Conservation (phyloP, 192 early-diverging fungal species). For the Coemansia sp. region DNA sequence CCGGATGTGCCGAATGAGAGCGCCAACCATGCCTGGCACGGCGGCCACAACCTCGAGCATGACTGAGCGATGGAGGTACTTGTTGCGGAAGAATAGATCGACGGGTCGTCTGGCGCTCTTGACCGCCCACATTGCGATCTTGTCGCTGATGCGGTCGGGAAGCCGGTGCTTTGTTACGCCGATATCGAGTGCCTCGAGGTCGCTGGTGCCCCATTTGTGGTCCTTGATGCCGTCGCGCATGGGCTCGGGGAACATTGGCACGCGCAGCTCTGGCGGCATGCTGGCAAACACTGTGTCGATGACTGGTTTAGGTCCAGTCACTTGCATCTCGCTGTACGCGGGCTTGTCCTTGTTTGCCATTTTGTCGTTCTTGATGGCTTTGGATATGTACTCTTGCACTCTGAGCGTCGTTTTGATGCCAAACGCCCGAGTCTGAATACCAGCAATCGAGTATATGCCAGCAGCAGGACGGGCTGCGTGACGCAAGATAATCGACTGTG, state of each 20-base stretch:
- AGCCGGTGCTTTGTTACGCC: constrained; percentile 64
- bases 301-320: constrained; percentile 24
- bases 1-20: constrained; percentile 75
- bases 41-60: constrained; percentile 78
- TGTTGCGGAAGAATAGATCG: constrained; percentile 72
- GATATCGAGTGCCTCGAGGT: constrained; percentile 67
- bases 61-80: constrained; percentile 80
- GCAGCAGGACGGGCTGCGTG: background rate
- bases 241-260: constrained; percentile 52
- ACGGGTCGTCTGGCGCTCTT: constrained; percentile 66
- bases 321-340: constrained; percentile 13
- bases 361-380: constrained; percentile 21
- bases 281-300: constrained; percentile 24
- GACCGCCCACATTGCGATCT: constrained; percentile 66
- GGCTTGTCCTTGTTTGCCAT: background rate
- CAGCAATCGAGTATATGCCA: background rate
- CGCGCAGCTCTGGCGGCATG: constrained; percentile 51
- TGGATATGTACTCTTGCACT: constrained; percentile 49
- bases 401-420: constrained; percentile 53
- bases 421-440: constrained; percentile 34
- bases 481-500: constrained; percentile 10
- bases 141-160: constrained; percentile 61
- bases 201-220: constrained; percentile 55
- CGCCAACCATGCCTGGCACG: constrained; percentile 91
- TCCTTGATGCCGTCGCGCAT: constrained; percentile 68